Base-by-base conservation (phyloP, 2,329 filamentous ascomycete genomes). In the Clarireedia hainanense region DNA sequence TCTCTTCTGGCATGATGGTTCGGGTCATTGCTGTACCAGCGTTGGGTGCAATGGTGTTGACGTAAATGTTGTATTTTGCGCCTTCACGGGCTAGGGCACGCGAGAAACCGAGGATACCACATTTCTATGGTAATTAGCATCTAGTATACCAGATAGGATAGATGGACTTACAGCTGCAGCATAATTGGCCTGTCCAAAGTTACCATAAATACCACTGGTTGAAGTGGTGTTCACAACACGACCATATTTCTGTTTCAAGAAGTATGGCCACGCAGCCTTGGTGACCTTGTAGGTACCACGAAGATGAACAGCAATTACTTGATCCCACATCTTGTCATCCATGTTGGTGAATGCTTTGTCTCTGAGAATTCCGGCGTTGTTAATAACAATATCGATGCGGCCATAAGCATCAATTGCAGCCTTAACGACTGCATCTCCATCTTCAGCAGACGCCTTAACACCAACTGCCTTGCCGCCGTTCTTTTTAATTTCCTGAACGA, bases 321-420 rank as follows among this genome's bases (percentile, higher is more conserved):
- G 82, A 67, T 96, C 85, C 91, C 94, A 99, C 68, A 91, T 81
- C 68, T 83, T 86, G 70, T 99, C 94, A 58, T 91, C 89, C 92
- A 99, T 96, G 79, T 97, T 97, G 73, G 80, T 80, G 73, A 99
- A 99, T 42, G 94, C 91, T 83, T 96, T 97, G 79, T 99, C 94
- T 49, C 94, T 86, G 53, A 99, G 84, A 65, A 99, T 99, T 68
- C 94, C 94, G 52, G 94, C 94, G 69, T 99, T 99, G 84, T 99
- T 99, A 77, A 99, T 81, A 61, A 99, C 74, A 61, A 99, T 91
- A 70, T 99, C 94, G 66, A 99, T 81, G 66, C 94, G 89, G 66
- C 94, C 94, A 71, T 88, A 97, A 42, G 87, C 85, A 69, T 97
- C 92, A 67, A 99, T 95, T 55, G 92, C 92, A 57, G 83, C 85